Percentiles rank a stretch among this genome's conserved stretches.
Conservation (phyloP, 73 alveolate genomes). For the Effrenium voratum region DNA sequence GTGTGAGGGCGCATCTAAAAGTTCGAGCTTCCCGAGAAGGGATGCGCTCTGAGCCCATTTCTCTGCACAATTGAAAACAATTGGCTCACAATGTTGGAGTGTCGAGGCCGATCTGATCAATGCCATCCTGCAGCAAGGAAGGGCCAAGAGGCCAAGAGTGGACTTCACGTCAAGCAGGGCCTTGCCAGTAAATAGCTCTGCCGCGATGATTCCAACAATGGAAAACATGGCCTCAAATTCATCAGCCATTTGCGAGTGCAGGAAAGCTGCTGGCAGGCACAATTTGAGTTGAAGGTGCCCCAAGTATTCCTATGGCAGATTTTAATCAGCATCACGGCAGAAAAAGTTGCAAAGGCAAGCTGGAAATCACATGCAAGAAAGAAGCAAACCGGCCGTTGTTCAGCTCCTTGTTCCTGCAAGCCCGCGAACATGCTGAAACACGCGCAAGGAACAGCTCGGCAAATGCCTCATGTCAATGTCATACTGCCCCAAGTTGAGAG, state of each 20-base stretch:
- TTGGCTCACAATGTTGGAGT: constrained; percentile 41
- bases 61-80: neutral
- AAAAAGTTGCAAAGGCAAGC: too few relatives aligned
- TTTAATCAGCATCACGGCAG: too few relatives aligned
- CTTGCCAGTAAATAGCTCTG: constrained; percentile 82
- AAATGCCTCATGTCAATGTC: constrained; percentile 85
- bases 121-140: constrained; percentile 9
- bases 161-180: neutral
- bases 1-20: too few relatives aligned
- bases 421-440: neutral
- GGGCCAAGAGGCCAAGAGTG: neutral
- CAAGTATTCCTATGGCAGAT: too few relatives aligned
- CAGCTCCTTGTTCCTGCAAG: constrained; percentile 87
- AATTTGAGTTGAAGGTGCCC: too few relatives aligned
- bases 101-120: constrained; percentile 93
- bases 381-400: constrained; percentile 88
- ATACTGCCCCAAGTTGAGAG: constrained; percentile 73
- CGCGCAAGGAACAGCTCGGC: neutral
- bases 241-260: too few relatives aligned
- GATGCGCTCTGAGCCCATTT: neutral
- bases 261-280: too few relatives aligned
- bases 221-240: constrained; percentile 80
- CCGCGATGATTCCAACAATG: constrained; percentile 42
- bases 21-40: neutral
- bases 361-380: too few relatives aligned